Evolutionary conservation across 2,329 filamentous ascomycete genomes (phyloP), one percentile per base, ranked within the genome.

Genomic region (Ascochyta clinopodiicola): DNA sequence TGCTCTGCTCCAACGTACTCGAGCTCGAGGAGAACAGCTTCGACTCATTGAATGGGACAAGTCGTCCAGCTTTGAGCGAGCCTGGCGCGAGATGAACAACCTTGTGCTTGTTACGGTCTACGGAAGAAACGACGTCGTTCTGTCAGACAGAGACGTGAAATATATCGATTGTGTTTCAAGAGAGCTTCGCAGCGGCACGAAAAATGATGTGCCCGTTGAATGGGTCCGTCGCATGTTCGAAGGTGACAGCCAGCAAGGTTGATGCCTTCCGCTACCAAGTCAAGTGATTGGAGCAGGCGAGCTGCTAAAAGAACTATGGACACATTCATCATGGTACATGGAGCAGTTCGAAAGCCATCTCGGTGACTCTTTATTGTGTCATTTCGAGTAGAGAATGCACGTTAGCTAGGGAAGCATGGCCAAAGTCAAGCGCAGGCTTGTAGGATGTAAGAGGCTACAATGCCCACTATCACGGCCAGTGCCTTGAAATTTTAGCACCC

Each of bases 81-180:
- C 59, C 4, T 70, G 67, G 66, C 58, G 67, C 4, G 57, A 61
- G n/a, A 36, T 39, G 12, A 63, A 67, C 27, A 45, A 59, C 9
- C 12, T 40, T 9, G 17, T 68, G 3, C 46, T 70, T 3, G 38
- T 59, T 4, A 40, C 54, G 1, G 59, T 69, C 15, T 68, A 60
- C 43, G 63, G 66, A 8, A 51, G 61, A 2, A 47, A 47, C 22
- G 56, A 67, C 35, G 34, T 58, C 7, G 24, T 46, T 17, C 31
- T 70, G 17, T 49, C 34, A 2, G 17, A 36, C 2, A 44, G 10
- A 13, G 66, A 70, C 32, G 45, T 65, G 7, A 19, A 43, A 8
- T 53, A 61, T 36, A 50, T 69, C 13, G 61, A 66, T 21, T 36
- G 39, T 6, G 53, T 68, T 22, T 53, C 57, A n/a, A 50, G 25